A percentile compares a stretch with the other conserved stretches of the same genome.
phyloP scores from a whole-genome alignment of 768 basidiomycete species.

The Suillus americanus region DNA sequence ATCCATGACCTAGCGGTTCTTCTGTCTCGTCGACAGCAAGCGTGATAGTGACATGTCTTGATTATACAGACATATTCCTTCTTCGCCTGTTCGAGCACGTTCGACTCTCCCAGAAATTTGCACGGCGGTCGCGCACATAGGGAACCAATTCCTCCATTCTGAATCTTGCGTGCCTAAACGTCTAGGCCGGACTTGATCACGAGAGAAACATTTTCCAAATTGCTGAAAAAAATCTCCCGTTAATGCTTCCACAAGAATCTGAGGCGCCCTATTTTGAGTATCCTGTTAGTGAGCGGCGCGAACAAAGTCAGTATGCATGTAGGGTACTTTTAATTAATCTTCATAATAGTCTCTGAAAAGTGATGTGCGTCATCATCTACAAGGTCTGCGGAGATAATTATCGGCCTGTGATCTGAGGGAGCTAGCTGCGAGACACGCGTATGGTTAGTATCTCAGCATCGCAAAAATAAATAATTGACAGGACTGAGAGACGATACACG shows the following conservation, averaged over 20 bases:
- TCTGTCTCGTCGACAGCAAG: constrained; percentile 91
- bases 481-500: not conserved
- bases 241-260: constrained; percentile 80
- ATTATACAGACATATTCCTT: constrained; percentile 81
- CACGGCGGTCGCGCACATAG: constrained; percentile 91
- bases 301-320: not conserved
- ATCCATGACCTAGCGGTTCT: constrained; percentile 66
- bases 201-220: constrained; percentile 50
- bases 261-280: constrained; percentile 66
- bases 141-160: constrained; percentile 93
- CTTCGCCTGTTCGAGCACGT: constrained; percentile 71
- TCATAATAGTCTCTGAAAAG: constrained; percentile 92
- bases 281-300: not conserved
- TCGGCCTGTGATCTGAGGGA: not conserved
- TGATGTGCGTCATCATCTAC: constrained; percentile 38
- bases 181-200: constrained; percentile 94
- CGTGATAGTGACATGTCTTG: constrained; percentile 99
- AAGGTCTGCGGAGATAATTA: constrained; percentile 49
- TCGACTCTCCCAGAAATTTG: constrained; percentile 79
- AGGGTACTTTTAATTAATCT: constrained; percentile 90
- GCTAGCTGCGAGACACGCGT: not conserved
- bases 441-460: not conserved
- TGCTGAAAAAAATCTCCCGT: constrained; percentile 70
- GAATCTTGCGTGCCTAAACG: constrained; percentile 87
- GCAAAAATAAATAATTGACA: not conserved